These are phyloP conservation scores for Ogataea sp. DNA, from an alignment of 805 yeast species.

Conservation along the genomic window DNA sequence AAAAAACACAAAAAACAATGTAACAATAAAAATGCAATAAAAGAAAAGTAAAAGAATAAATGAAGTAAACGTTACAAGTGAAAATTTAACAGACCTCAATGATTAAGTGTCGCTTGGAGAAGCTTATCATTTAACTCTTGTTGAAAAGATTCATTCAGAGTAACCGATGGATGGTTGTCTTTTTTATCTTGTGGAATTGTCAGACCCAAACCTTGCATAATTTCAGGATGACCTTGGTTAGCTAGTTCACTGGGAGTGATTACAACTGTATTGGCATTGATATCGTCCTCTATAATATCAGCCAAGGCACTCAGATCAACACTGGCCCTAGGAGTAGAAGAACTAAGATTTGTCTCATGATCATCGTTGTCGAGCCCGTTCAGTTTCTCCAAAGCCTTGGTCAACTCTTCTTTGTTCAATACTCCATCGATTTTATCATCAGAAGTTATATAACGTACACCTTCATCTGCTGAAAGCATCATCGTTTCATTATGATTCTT, in stretches of 20 bases:
- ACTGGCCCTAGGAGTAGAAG: neutral
- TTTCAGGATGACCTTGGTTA: too few relatives aligned
- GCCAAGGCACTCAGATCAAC: neutral
- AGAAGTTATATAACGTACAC: neutral
- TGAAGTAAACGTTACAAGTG: too few relatives aligned
- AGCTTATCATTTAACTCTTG: neutral
- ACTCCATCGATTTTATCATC: slow-evolving; percentile 1
- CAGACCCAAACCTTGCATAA: too few relatives aligned
- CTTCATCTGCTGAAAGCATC: neutral
- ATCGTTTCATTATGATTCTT: neutral
- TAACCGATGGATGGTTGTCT: too few relatives aligned
- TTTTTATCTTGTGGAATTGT: too few relatives aligned
- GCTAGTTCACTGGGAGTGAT: too few relatives aligned
- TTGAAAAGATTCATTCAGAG: neutral
- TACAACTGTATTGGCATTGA: too few relatives aligned
- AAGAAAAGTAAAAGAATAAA: neutral
- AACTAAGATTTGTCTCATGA: too few relatives aligned
- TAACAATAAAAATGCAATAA: neutral
- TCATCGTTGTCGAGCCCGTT: neutral
- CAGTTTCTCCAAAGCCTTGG: neutral
- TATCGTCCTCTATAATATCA: neutral
- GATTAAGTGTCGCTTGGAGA: too few relatives aligned
- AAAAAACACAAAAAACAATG: too few relatives aligned
- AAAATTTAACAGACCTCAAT: too few relatives aligned
- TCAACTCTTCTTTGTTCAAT: neutral